Base-by-base conservation (phyloP, 176 grass and related monocot genomes). In the Phoenix roebelenii region DNA sequence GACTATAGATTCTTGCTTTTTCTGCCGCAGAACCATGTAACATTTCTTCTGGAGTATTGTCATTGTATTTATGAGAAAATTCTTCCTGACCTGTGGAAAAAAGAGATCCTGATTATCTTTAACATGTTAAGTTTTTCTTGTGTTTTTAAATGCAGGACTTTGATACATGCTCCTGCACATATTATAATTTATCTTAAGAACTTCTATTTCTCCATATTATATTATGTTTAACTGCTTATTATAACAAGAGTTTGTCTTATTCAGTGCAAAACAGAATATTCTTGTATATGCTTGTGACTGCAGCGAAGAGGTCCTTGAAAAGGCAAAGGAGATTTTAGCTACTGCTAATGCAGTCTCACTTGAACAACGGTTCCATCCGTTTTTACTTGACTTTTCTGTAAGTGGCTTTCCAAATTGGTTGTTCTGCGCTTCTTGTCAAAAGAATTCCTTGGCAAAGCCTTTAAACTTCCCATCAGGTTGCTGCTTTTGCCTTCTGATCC, bases 261-360 rank as follows among this genome's bases (percentile, higher is more conserved):
- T 64, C 77, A 96, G 92, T 74, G 79, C 83, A 60, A 80, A 63
- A 84, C 75, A 79, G 75, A 82, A 57, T 67, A 72, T 72, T 25
- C 64, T 52, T 71, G 75, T 96, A 23, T 90, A 87, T 88, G 92
- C 85, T 70, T 96, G 92, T 84, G 92, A 96, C 51, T 96, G 86
- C 78, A 96, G 92, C 74, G 66, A 96, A 82, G 92, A 96, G 63
- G 81, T 80, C 44, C 71, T 96, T 68, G 65, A 77, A 70, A 96
- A 68, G 66, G 72, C 83, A 79, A 87, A 77, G 67, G 92, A 96
- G 48, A 80, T 85, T 77, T 58, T 96, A 63, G 68, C 61, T 55
- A 52, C 59, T 63, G 59, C 77, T 51, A 71, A 73, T 25, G 75
- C 50, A 14, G 50, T 74, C 44, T 65, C 74, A 69, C 18, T 24